A percentile compares a stretch with the other conserved stretches of the same genome.
Conservation (phyloP, 768 basidiomycete genomes). For the Hortiboletus campestris region DNA sequence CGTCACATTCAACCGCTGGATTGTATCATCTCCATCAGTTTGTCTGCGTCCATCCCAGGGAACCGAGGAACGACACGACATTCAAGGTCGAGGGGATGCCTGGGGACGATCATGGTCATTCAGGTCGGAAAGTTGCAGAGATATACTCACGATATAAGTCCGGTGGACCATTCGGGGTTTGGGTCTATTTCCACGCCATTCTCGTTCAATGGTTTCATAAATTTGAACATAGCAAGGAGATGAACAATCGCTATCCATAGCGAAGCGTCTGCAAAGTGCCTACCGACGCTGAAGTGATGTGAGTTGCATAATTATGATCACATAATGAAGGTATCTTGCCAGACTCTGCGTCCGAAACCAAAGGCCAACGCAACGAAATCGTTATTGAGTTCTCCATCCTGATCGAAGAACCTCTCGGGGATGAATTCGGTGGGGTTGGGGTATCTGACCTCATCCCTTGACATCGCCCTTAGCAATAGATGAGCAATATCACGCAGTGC, state of each 20-base stretch:
- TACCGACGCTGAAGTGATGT: conserved; percentile 22
- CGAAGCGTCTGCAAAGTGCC: conserved; percentile 32
- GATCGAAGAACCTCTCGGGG: conserved; percentile 28
- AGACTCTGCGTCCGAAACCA: conserved; percentile 32
- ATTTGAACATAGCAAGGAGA: conserved; percentile 29
- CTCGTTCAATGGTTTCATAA: conserved; percentile 28
- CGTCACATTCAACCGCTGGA: conserved; percentile 11
- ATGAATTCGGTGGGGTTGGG: conserved; percentile 26
- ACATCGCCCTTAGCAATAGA: conserved; percentile 26
- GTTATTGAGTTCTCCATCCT: conserved; percentile 24
- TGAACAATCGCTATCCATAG: conserved; percentile 33
- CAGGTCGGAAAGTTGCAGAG: neutral
- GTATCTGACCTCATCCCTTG: conserved; percentile 26
- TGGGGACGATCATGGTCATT: conserved; percentile 7
- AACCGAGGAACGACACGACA: conserved; percentile 27
- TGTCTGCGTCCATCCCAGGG: conserved; percentile 13
- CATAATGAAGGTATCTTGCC: conserved; percentile 8
- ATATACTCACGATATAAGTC: conserved; percentile 27
- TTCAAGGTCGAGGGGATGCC: conserved; percentile 30
- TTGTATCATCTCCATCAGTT: conserved; percentile 15
- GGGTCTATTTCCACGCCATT: conserved; percentile 27
- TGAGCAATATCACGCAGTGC: conserved; percentile 4
- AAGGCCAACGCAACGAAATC: conserved; percentile 25
- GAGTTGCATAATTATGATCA: neutral
- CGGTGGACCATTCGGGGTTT: conserved; percentile 27